Evolutionary conservation across 108 stramenopile species (phyloP), one percentile per base, ranked within the genome.

Genomic region (Seminavis robusta): DNA sequence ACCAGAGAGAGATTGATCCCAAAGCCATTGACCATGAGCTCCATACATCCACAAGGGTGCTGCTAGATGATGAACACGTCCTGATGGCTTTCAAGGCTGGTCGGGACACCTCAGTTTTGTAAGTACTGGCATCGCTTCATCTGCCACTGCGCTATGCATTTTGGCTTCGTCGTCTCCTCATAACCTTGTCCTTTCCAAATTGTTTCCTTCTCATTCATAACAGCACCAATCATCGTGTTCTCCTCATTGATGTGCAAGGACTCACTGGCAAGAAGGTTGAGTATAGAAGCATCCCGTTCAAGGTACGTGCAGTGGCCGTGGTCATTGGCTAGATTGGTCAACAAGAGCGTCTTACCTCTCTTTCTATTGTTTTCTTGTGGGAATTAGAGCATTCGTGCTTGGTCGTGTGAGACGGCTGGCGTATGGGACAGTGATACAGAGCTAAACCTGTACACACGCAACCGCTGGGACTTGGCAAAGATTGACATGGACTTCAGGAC

Each of bases 21-120:
- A 45, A 43, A 3, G 75, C 43, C 15, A 37, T 77, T 17, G 58
- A 83, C 39, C 29, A n/a, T 8, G 63, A 66, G 23, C 74, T 86
- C 21, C 84, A 77, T 32, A 48, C 72, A 36, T 47, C 40, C 39
- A 53, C 36, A 6, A 56, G 60, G 16, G 55, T 86, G n/a, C 70
- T 86, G 1, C 70, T 83, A 44, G 57, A 59, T 8, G 73, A 81
- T 47, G 85, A 86, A 66, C 59, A 54, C 2, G 71, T 83, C 10
- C 69, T 74, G 5, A 74, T 83, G 66, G 79, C 77, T 1, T 86
- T 83, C 76, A 80, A 81, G 54, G 59, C 76, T 38, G 85, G 81
- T 19, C 73, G 81, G 16, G 85, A 86, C 59, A 65, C 67, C 6
- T 23, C 77, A 19, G 61, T 77, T 6, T 67, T 86, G n/a, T n/a